Base-by-base conservation (phyloP, 2,329 filamentous ascomycete species). In the Aspergillus cejpii region DNA sequence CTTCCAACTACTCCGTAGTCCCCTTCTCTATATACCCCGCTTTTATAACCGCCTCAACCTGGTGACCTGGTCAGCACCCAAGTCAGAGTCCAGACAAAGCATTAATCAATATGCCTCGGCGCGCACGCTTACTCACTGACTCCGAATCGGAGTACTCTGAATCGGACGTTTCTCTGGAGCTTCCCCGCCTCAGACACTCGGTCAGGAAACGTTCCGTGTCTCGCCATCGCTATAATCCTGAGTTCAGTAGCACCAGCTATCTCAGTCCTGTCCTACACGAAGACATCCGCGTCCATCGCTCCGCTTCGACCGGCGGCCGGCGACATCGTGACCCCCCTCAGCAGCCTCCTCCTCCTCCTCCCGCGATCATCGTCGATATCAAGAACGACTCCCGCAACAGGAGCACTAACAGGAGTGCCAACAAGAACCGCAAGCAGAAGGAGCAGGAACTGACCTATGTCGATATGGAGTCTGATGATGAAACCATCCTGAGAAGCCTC, bases 351-450 rank as follows among this genome's bases (percentile, higher is more conserved):
- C n/a, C 4, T 41, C 53, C 28, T 23, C 55, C 51, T 8, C 52
- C 59, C 10, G 52, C 61, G 10, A 59, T 67, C 41, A 59, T 64
- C 29, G 55, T 67, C 41, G 66, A 66, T 46, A 67, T 60, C 55
- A 63, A 61, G 44, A 63, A 64, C 28, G 58, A 60, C 17, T 53
- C 52, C 33, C 51, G 54, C 29, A 58, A 58, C 37, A 56, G 56
- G 37, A 56, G 57, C 36, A 57, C 43, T 51, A 63, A 57, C 38
- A 59, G 56, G 40, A 54, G 50, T 19, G 37, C 37, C 33, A 24
- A 50, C 53, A 54, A 40, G 50, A 53, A 37, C 43, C 55, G 47
- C 39, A 58, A 57, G 31, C 44, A 52, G 27, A 24, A 11, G 11
- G 21, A 43, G 17, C 20, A 49, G 8, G 45, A 53, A 6, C 47